Conservation (phyloP, 1,284 basidiomycete species). For the Amylostereum areolatum region DNA sequence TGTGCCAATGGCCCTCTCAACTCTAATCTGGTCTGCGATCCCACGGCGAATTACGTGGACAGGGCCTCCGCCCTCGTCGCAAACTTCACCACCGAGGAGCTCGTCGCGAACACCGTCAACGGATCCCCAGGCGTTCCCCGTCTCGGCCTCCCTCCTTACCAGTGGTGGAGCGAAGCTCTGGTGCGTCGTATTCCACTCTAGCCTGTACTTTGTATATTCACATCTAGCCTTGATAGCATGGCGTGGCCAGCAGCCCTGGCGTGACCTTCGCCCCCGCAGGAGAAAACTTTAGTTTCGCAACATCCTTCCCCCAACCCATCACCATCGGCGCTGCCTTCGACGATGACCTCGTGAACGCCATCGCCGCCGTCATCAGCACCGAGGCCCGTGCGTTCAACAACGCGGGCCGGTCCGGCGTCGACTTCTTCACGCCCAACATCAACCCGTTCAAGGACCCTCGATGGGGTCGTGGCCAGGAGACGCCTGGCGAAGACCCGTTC, state of each 20-base stretch:
- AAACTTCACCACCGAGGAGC: slow-evolving; percentile 42
- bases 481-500: slow-evolving; percentile 53
- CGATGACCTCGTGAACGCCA: slow-evolving; percentile 39
- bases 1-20: slow-evolving; percentile 39
- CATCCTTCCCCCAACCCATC: slow-evolving; percentile 45
- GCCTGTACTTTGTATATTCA: not conserved
- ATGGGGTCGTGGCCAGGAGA: slow-evolving; percentile 57
- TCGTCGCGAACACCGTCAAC: slow-evolving; percentile 21
- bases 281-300: slow-evolving; percentile 43
- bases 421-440: slow-evolving; percentile 55
- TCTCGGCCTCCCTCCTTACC: slow-evolving; percentile 43
- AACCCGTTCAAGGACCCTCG: slow-evolving; percentile 58
- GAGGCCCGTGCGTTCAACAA: slow-evolving; percentile 56
- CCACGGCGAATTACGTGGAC: slow-evolving; percentile 35
- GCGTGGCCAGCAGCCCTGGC: slow-evolving; percentile 46
- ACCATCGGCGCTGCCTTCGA: slow-evolving; percentile 35
- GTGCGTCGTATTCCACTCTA: slow-evolving; percentile 20
- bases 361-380: slow-evolving; percentile 45
- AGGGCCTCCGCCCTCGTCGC: slow-evolving; percentile 42
- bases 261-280: slow-evolving; percentile 42
- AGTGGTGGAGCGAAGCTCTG: slow-evolving; percentile 52
- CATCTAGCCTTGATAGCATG: slow-evolving; percentile 34
- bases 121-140: slow-evolving; percentile 42
- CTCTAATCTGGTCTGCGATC: slow-evolving; percentile 43
- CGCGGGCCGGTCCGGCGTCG: slow-evolving; percentile 39